A percentile compares a stretch with the other conserved stretches of the same genome.
Conservation (phyloP, 495 filamentous ascomycete genomes). For the Pyrenula aspistea region DNA sequence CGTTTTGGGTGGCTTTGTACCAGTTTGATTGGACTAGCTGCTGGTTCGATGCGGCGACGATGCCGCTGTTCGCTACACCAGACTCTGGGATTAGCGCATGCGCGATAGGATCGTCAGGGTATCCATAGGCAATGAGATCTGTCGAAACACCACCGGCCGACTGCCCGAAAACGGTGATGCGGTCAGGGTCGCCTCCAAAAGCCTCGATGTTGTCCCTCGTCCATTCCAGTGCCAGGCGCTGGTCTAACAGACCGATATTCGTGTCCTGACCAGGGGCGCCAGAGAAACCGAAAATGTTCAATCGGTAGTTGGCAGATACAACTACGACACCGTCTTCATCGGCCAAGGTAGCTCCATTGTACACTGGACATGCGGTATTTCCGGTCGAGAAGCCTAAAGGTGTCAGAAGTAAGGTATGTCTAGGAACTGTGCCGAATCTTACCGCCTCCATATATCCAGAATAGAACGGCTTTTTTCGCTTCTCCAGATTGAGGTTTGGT, state of each 20-base stretch:
- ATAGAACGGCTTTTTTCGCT: slow-evolving; percentile 17
- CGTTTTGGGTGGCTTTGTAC: slow-evolving; percentile 22
- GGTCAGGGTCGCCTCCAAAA: slow-evolving; percentile 24
- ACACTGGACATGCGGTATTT: slow-evolving; percentile 8
- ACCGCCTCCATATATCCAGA: slow-evolving; percentile 20
- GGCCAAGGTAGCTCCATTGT: slow-evolving; percentile 7
- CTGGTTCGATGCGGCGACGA: slow-evolving; percentile 2
- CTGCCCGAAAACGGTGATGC: slow-evolving; percentile 24
- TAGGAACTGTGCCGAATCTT: slow-evolving; percentile 6
- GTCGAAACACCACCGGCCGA: slow-evolving; percentile 21
- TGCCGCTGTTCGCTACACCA: slow-evolving; percentile 7
- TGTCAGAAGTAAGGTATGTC: slow-evolving; percentile 8
- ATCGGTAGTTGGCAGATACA: slow-evolving; percentile 14
- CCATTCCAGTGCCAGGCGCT: slow-evolving; percentile 27
- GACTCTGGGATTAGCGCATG: slow-evolving; percentile 13
- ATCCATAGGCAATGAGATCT: slow-evolving; percentile 15
- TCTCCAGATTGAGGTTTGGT: slow-evolving; percentile 19
- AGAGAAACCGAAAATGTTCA: slow-evolving; percentile 26
- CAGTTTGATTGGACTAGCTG: slow-evolving; percentile 11
- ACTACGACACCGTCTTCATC: slow-evolving; percentile 6
- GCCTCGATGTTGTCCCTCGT: slow-evolving; percentile 18
- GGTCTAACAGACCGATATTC: slow-evolving; percentile 24
- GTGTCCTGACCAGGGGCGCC: slow-evolving; percentile 13
- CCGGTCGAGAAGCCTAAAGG: slow-evolving; percentile 15
- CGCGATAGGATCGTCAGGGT: slow-evolving; percentile 18